These are phyloP conservation scores for Herpetospermum pedunculosum DNA, from an alignment of 306 rosid genomes.

Conservation along the genomic window DNA sequence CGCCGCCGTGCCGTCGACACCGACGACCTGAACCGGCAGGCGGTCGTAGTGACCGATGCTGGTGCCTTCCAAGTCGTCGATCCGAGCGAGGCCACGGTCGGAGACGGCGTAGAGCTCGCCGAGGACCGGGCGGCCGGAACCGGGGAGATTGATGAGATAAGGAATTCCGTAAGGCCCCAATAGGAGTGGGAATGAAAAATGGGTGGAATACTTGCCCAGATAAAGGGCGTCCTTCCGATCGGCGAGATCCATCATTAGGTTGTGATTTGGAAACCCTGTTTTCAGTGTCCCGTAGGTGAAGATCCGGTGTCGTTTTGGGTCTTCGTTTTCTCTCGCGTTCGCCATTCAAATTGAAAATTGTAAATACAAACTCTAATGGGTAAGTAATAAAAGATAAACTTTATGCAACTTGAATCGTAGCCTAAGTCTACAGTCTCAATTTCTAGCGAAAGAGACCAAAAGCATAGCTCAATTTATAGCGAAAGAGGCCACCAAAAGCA, in stretches of 20 bases:
- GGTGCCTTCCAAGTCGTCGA: slow-evolving; percentile 50
- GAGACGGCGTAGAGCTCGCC: slow-evolving; percentile 59
- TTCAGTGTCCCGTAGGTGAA: neutral
- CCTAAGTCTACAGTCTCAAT: too few relatives aligned
- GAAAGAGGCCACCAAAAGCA: too few relatives aligned
- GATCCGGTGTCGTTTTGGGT: neutral
- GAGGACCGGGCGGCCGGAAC: slow-evolving; percentile 29
- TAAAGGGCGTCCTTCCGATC: neutral
- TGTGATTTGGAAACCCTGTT: slow-evolving; percentile 7
- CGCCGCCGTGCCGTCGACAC: neutral
- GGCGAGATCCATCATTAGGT: neutral
- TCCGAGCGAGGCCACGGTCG: slow-evolving; percentile 20
- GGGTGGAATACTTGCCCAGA: neutral
- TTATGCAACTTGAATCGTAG: too few relatives aligned
- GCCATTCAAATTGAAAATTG: neutral
- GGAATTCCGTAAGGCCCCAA: slow-evolving; percentile 58
- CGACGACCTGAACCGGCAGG: slow-evolving; percentile 19
- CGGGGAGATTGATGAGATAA: slow-evolving; percentile 49
- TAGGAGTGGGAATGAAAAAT: slow-evolving; percentile 24
- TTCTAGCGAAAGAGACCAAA: too few relatives aligned
- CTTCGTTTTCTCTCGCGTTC: neutral
- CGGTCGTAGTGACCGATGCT: slow-evolving; percentile 42
- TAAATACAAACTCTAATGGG: too few relatives aligned
- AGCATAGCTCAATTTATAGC: too few relatives aligned
- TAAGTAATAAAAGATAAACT: too few relatives aligned